Base-by-base conservation (phyloP, 192 early-diverging fungal genomes). In the Mortierella hygrophila region DNA sequence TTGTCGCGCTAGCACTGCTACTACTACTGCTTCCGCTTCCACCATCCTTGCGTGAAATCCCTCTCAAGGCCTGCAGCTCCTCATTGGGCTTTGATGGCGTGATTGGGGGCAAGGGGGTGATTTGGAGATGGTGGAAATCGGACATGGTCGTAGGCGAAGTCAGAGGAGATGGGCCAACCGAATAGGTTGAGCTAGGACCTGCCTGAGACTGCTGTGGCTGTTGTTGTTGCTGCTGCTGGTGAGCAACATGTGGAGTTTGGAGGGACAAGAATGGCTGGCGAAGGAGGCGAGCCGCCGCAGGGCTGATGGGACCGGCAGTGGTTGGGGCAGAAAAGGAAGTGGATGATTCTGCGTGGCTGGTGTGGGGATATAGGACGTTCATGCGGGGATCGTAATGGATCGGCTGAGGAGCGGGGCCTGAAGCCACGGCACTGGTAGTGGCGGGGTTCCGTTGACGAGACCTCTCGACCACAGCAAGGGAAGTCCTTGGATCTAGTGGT, bases 361-460 rank as follows among this genome's bases (percentile, higher is more conserved):
- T 32, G 23, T 68, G 60, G 3, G 75, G 70, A 18, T 70, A 63
- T 6, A 72, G 9, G 42, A 47, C 46, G 26, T 26, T 23, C 29
- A 78, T 68, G 26, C 47, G 57, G 40, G 76, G 21, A 42, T 78
- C 76, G 26, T 60, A 83, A 21, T 72, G 75, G 37, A 73, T 60
- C 0, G 71, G 75, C 49, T 72, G 55, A 16, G 77, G 81, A 3
- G 75, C 70, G 47, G 75, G 81, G 54, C 74, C 76, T 52, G 44
- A 63, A 37, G 71, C 26, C 8, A 32, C 23, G 13, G 76, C 40
- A 8, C 54, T 40, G 11, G 68, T 15, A 0, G 44, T 41, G 6
- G 73, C 76, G 38, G 81, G 81, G 42, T 83, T 83, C 18, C 81
- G 60, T 52, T 83, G 81, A 0, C 81, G 75, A 29, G 81, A 83